Conservation (phyloP, 768 basidiomycete species). For the Calocybe gangraenosa region DNA sequence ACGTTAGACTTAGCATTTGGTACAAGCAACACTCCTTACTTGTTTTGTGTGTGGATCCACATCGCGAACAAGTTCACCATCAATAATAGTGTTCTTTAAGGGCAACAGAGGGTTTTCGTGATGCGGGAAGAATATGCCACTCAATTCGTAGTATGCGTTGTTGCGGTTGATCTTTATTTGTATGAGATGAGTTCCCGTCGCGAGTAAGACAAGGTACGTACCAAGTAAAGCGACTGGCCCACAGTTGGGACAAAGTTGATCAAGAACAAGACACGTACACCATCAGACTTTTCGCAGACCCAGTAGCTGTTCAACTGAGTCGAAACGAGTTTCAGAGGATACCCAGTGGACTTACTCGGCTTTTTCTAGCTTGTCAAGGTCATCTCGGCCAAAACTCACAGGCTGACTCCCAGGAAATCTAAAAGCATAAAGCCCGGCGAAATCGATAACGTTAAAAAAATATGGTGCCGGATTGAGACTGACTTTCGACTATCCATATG, state of each 20-base stretch:
- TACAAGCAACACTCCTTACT: slow-evolving; percentile 32
- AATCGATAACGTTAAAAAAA: slow-evolving; percentile 2
- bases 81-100: slow-evolving; percentile 77
- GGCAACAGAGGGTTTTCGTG: slow-evolving; percentile 66
- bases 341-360: slow-evolving; percentile 63
- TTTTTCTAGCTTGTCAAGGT: slow-evolving; percentile 72
- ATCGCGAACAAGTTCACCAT: slow-evolving; percentile 93
- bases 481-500: slow-evolving; percentile 62
- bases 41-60: slow-evolving; percentile 69
- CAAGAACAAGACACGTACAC: slow-evolving; percentile 84
- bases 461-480: slow-evolving; percentile 16
- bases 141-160: slow-evolving; percentile 73
- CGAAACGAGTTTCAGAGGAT: not conserved
- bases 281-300: slow-evolving; percentile 99
- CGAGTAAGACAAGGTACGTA: slow-evolving; percentile 32
- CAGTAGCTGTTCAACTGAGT: slow-evolving; percentile 64
- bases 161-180: slow-evolving; percentile 84
- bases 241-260: slow-evolving; percentile 55
- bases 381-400: slow-evolving; percentile 74
- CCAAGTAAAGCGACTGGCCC: slow-evolving; percentile 70
- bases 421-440: slow-evolving; percentile 8
- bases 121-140: slow-evolving; percentile 87
- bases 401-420: slow-evolving; percentile 98
- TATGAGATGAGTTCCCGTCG: not conserved
- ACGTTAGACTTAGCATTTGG: slow-evolving; percentile 1